Percentiles rank a stretch among this genome's conserved stretches.
phyloP scores from a whole-genome alignment of 495 filamentous ascomycete species.

The Lophium mytilinum region DNA sequence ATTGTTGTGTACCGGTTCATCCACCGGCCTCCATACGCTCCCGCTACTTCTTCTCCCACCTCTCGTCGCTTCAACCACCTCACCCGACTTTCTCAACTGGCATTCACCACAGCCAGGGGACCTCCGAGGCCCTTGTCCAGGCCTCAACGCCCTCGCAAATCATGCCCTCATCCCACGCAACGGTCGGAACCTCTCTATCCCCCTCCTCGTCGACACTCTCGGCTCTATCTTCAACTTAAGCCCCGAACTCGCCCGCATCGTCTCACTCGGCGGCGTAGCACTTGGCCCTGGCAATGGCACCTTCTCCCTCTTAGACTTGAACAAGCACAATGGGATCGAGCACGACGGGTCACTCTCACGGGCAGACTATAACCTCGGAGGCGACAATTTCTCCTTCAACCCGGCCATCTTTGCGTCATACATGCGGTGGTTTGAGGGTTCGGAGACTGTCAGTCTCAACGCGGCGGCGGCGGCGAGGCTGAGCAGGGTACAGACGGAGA shows the following conservation, averaged over 20 bases:
- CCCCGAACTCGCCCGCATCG: slow-evolving; percentile 10
- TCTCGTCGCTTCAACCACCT: no score
- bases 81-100: slow-evolving; percentile 2
- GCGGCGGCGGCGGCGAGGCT: slow-evolving; percentile 12
- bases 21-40: no score
- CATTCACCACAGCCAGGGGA: slow-evolving; percentile 11
- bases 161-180: slow-evolving; percentile 23
- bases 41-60: no score
- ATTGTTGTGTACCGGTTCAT: no score
- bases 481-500: slow-evolving; percentile 10
- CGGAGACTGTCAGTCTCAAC: slow-evolving; percentile 7
- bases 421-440: slow-evolving; percentile 6
- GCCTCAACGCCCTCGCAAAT: slow-evolving; percentile 29
- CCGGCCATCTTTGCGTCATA: slow-evolving; percentile 16
- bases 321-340: slow-evolving; percentile 28
- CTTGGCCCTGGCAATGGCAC: slow-evolving; percentile 12
- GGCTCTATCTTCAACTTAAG: slow-evolving; percentile 18
- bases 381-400: slow-evolving; percentile 18
- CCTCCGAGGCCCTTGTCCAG: slow-evolving; percentile 25
- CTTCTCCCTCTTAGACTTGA: slow-evolving; percentile 22
- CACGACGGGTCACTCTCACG: slow-evolving; percentile 26
- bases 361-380: slow-evolving; percentile 14
- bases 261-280: slow-evolving; percentile 4
- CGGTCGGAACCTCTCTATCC: slow-evolving; percentile 20
- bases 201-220: slow-evolving; percentile 11